These are phyloP conservation scores for Xerocomellus intermedius DNA, from an alignment of 768 basidiomycete genomes.

Conservation along the genomic window DNA sequence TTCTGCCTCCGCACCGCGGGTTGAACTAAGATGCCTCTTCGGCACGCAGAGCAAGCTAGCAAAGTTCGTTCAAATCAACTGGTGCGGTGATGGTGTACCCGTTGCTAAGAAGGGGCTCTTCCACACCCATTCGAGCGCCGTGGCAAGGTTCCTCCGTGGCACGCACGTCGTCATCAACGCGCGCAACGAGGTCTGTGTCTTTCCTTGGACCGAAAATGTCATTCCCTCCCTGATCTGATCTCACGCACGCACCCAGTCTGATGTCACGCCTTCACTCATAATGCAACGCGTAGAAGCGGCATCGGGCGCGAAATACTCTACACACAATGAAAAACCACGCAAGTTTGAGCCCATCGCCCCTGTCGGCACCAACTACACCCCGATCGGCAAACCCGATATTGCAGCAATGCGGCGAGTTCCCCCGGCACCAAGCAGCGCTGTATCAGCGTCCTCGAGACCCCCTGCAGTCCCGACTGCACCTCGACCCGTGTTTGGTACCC, in stretches of 20 bases:
- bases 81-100: conserved; percentile 97
- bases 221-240: not conserved
- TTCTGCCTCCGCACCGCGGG: not conserved
- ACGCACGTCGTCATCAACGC: conserved; percentile 86
- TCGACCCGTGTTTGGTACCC: conserved; percentile 49
- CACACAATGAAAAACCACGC: conserved; percentile 74
- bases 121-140: conserved; percentile 79
- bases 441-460: not conserved
- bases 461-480: conserved; percentile 35
- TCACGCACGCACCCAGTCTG: conserved; percentile 45
- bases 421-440: conserved; percentile 23
- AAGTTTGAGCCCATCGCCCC: conserved; percentile 79
- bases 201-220: not conserved
- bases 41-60: conserved; percentile 65
- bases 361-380: conserved; percentile 73
- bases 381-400: conserved; percentile 74
- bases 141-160: conserved; percentile 77
- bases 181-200: conserved; percentile 68
- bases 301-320: conserved; percentile 87
- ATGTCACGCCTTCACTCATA: conserved; percentile 77
- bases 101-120: conserved; percentile 90
- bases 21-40: not conserved
- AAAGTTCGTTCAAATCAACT: conserved; percentile 95
- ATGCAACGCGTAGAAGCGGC: conserved; percentile 86
- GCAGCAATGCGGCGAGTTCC: conserved; percentile 51